Evolutionary conservation across 257 asterid genomes (phyloP).

Genomic region (Marsdenia floribunda): DNA sequence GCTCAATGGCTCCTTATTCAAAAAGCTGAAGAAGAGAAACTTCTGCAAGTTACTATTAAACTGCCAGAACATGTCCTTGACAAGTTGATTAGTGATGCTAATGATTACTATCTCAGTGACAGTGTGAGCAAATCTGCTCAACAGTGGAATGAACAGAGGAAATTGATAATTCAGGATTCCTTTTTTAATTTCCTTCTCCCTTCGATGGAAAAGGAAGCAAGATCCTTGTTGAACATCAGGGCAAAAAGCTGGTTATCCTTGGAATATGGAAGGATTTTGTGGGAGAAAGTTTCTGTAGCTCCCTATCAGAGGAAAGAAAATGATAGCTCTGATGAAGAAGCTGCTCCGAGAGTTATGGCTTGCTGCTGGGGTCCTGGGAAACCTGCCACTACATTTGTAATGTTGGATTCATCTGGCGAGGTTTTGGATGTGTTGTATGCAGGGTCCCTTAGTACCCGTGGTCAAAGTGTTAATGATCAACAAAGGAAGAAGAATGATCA

Average conservation of each 20-base stretch:
- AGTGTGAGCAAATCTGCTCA: slow-evolving; percentile 99
- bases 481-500: slow-evolving; percentile 93
- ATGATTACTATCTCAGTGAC: slow-evolving; percentile 83
- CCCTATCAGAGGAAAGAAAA: slow-evolving; percentile 83
- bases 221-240: slow-evolving; percentile 61
- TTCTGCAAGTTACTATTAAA: slow-evolving; percentile 74
- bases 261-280: slow-evolving; percentile 78
- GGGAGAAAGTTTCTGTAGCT: slow-evolving; percentile 86
- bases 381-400: slow-evolving; percentile 93
- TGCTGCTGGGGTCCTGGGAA: slow-evolving; percentile 99
- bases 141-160: slow-evolving; percentile 96
- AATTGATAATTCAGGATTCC: slow-evolving; percentile 76
- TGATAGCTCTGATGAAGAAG: slow-evolving; percentile 79
- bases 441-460: slow-evolving; percentile 78
- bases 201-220: slow-evolving; percentile 93
- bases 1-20: slow-evolving; percentile 96
- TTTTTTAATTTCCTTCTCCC: slow-evolving; percentile 66
- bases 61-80: slow-evolving; percentile 67
- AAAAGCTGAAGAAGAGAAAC: slow-evolving; percentile 97
- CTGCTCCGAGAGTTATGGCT: slow-evolving; percentile 95
- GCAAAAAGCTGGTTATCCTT: slow-evolving; percentile 72
- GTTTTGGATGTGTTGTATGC: slow-evolving; percentile 83
- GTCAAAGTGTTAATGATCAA: slow-evolving; percentile 79
- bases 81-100: slow-evolving; percentile 67
- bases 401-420: slow-evolving; percentile 98